Evolutionary conservation across 345 rosid genomes (phyloP), one percentile per base, ranked within the genome.

Genomic region (Anacardium occidentale): DNA sequence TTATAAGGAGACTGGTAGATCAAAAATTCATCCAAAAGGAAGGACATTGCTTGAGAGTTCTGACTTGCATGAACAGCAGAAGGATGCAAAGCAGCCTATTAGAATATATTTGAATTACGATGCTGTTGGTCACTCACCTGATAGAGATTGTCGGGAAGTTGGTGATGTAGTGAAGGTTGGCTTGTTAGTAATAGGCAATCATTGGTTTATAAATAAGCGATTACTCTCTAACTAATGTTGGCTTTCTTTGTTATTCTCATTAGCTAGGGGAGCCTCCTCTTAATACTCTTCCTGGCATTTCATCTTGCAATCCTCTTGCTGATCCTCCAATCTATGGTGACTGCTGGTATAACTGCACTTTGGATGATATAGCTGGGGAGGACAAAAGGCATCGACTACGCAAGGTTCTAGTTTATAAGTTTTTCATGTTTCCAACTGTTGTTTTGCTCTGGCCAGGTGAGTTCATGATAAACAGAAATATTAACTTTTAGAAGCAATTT

Each of bases 321-420:
- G 85, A 87, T 62, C 98, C 97, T 74, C 98, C 98, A 48, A 76
- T 95, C 67, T 87, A 74, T 66, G 91, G 93, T 76, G 99, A 91
- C 79, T 95, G 99, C 80, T 95, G 97, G 99, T 95, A 93, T 84
- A 95, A 90, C 71, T 95, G 99, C 78, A 95, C 99, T 57, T 76
- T 80, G 72, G 94, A 91, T 85, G 99, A 95, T 79, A 90, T 92
- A 64, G 85, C 98, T 64, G 89, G 91, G 62, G 88, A 90, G 80
- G 99, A 95, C 78, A 95, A 95, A 80, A 85, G 82, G 75, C 90
- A 52, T 61, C 97, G 96, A 64, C 89, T 95, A 68, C 96, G 90
- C 78, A 91, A 92, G 98, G 99, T 95, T 72, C 64, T 32, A 55
- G 15, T 78, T 34, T 68, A 5, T 52, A 60, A 26, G 55, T 45